Conservation (phyloP, 768 basidiomycete genomes). For the Trametes sanguinea region DNA sequence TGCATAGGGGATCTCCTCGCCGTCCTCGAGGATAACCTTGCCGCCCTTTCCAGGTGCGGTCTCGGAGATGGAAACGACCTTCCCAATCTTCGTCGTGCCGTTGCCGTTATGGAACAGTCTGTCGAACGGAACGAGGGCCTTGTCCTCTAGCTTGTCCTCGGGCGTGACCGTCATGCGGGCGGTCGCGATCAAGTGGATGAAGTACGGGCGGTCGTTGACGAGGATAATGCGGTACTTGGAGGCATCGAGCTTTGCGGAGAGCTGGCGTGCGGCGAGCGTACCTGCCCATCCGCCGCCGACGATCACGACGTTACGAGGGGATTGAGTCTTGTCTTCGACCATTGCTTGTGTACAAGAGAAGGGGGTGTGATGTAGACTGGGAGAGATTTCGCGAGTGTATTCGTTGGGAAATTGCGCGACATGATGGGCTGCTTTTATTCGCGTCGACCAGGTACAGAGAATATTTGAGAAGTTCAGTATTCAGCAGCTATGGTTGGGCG, state of each 20-base stretch:
- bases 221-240: constrained; percentile 53
- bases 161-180: constrained; percentile 55
- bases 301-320: constrained; percentile 42
- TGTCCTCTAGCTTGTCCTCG: constrained; percentile 45
- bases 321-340: constrained; percentile 19
- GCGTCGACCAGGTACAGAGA: background rate
- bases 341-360: background rate
- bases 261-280: constrained; percentile 43
- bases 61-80: constrained; percentile 41
- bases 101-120: constrained; percentile 49
- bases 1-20: constrained; percentile 52
- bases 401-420: no score
- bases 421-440: background rate
- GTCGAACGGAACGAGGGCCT: constrained; percentile 53
- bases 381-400: background rate
- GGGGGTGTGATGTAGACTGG: background rate
- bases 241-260: constrained; percentile 53
- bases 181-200: constrained; percentile 49
- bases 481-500: background rate
- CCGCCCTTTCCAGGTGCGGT: constrained; percentile 38
- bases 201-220: constrained; percentile 53
- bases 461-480: background rate
- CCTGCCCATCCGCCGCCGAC: constrained; percentile 64
- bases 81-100: constrained; percentile 40
- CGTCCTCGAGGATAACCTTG: constrained; percentile 51